Evolutionary conservation across 805 yeast genomes (phyloP).

Genomic region (Maudiozyma serrabonitensis): DNA sequence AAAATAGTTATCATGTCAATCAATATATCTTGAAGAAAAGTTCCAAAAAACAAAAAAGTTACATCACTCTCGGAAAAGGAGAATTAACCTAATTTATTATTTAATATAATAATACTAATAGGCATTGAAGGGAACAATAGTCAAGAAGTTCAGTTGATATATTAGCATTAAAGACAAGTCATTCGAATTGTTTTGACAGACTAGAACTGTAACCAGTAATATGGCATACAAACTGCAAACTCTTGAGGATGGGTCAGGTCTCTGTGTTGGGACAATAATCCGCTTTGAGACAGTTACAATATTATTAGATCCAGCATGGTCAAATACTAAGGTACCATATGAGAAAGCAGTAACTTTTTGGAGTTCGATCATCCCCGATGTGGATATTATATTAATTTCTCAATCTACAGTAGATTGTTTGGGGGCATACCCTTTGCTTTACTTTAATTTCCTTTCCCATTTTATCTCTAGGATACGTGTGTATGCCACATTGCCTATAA

Average conservation of each 20-base stretch:
- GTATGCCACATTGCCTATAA: slow-evolving; percentile 83
- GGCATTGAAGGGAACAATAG: neutral
- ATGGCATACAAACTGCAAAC: slow-evolving; percentile 21
- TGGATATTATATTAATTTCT: slow-evolving; percentile 70
- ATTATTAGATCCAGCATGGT: slow-evolving; percentile 71
- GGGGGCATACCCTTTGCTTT: slow-evolving; percentile 68
- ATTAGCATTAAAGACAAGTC: no score
- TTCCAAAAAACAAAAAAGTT: no score
- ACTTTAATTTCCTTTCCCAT: slow-evolving; percentile 45
- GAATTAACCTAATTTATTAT: no score
- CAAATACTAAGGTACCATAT: slow-evolving; percentile 38
- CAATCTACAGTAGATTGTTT: slow-evolving; percentile 74
- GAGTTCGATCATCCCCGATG: slow-evolving; percentile 35
- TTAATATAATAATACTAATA: neutral
- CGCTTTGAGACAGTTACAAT: slow-evolving; percentile 49
- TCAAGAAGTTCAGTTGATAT: no score
- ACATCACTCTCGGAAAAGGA: no score
- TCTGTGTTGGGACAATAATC: slow-evolving; percentile 38
- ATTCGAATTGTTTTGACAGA: no score
- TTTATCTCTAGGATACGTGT: slow-evolving; percentile 57
- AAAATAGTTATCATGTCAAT: no score
- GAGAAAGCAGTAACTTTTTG: slow-evolving; percentile 27
- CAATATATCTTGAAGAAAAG: no score
- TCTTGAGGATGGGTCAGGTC: slow-evolving; percentile 23
- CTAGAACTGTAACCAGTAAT: no score